Evolutionary conservation across 805 yeast genomes (phyloP).

Genomic region (Saturnispora saitoi): DNA sequence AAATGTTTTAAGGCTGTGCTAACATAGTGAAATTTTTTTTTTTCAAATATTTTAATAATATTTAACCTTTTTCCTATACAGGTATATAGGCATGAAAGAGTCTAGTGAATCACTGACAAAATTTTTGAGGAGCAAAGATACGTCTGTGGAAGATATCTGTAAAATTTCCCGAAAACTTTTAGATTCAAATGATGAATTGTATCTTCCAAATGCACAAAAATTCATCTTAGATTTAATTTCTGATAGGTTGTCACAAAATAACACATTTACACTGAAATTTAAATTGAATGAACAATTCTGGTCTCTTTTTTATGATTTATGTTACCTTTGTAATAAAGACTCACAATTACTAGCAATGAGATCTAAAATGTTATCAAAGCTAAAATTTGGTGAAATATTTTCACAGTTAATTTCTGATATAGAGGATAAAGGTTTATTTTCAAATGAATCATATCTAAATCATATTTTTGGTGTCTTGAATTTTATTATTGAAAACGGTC

Average conservation of each 20-base stretch:
- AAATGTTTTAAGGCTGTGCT: neutral
- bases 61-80: neutral
- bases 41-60: neutral
- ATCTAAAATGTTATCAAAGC: constrained; percentile 33
- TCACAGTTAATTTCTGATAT: constrained; percentile 19
- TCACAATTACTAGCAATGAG: constrained; percentile 27
- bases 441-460: constrained; percentile 18
- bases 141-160: constrained; percentile 35
- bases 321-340: constrained; percentile 17
- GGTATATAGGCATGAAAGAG: neutral
- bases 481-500: constrained; percentile 13
- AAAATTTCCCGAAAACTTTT: constrained; percentile 28
- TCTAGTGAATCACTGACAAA: constrained; percentile 48
- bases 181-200: constrained; percentile 25
- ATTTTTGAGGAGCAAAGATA: constrained; percentile 46
- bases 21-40: neutral
- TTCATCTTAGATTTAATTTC: constrained; percentile 53
- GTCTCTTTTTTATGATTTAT: constrained; percentile 36
- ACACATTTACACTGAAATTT: constrained; percentile 30
- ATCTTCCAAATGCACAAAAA: constrained; percentile 45
- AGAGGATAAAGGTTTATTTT: constrained; percentile 16
- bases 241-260: constrained; percentile 49
- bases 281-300: constrained; percentile 39
- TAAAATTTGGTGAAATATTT: constrained; percentile 34
- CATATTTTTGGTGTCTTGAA: constrained; percentile 14